Percentiles rank a stretch among this genome's conserved stretches.
These are phyloP conservation scores for Rhynchosporium graminicola DNA, from an alignment of 2,329 filamentous ascomycete genomes.

Conservation along the genomic window DNA sequence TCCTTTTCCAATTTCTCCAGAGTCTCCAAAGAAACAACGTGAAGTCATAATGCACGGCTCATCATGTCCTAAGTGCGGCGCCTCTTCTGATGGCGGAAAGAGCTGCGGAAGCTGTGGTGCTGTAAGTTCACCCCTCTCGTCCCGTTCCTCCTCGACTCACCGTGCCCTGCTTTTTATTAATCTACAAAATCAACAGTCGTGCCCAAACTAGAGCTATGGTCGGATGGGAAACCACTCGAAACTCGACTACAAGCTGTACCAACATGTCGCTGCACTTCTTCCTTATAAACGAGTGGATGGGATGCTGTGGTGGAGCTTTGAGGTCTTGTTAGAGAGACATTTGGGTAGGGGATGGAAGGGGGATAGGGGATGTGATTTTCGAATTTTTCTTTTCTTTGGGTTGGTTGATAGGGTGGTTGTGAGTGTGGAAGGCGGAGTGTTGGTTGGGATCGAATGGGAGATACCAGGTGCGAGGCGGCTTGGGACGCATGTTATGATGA, in stretches of 20 bases:
- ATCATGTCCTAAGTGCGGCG: constrained; percentile 38
- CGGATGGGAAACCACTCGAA: not conserved
- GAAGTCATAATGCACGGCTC: constrained; percentile 36
- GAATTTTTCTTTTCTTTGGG: not conserved
- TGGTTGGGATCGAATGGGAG: constrained; percentile 4
- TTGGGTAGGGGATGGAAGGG: too few relatives aligned
- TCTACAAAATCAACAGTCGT: constrained; percentile 17
- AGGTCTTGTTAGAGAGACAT: too few relatives aligned
- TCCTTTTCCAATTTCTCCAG: not conserved
- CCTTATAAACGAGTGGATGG: not conserved
- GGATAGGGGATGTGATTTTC: not conserved
- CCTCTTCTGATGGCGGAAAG: constrained; percentile 32
- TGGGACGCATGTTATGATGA: not conserved
- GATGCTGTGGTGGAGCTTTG: not conserved
- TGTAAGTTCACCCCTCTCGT: constrained; percentile 26
- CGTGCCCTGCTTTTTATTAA: not conserved
- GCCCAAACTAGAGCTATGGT: constrained; percentile 26
- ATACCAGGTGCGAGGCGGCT: constrained; percentile 3
- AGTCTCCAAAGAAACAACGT: not conserved
- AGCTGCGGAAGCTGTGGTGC: constrained; percentile 37
- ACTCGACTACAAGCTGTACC: not conserved
- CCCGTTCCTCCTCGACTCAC: not conserved
- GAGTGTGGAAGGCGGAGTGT: constrained; percentile 9
- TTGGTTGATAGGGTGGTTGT: not conserved
- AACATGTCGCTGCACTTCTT: too few relatives aligned